phyloP scores from a whole-genome alignment of 371 early-diverging fungal species.

The Mortierella sp. region DNA sequence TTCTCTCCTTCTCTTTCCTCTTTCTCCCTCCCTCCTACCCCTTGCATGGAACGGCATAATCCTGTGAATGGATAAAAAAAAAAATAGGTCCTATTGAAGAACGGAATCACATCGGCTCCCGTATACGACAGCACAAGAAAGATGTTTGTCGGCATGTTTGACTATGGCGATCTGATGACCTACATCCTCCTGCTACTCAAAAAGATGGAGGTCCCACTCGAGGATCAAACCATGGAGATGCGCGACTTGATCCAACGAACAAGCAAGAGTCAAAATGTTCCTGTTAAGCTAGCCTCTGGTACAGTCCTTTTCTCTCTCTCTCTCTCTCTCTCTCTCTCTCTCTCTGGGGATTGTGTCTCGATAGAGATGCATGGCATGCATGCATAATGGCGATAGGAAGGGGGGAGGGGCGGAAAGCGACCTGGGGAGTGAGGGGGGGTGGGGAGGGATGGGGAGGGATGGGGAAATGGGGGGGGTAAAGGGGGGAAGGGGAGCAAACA shows the following conservation, averaged over 20 bases:
- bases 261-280: slow-evolving; percentile 59
- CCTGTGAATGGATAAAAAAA: neutral
- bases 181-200: slow-evolving; percentile 60
- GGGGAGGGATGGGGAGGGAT: too few relatives aligned
- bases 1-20: too few relatives aligned
- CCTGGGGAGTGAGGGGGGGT: too few relatives aligned
- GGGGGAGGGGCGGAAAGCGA: too few relatives aligned
- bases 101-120: slow-evolving; percentile 68
- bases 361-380: too few relatives aligned
- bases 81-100: slow-evolving; percentile 16
- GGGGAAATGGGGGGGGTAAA: too few relatives aligned
- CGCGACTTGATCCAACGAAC: slow-evolving; percentile 64
- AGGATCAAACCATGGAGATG: slow-evolving; percentile 55
- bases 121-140: slow-evolving; percentile 62
- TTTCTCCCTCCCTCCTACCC: neutral
- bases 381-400: too few relatives aligned
- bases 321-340: too few relatives aligned
- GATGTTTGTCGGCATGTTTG: slow-evolving; percentile 82
- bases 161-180: slow-evolving; percentile 76
- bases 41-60: too few relatives aligned
- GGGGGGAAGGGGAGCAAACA: too few relatives aligned
- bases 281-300: slow-evolving; percentile 63
- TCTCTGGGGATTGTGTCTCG: too few relatives aligned
- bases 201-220: slow-evolving; percentile 16
- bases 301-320: too few relatives aligned